Percentiles rank a stretch among this genome's conserved stretches.
phyloP scores from a whole-genome alignment of 768 basidiomycete genomes.

The Amanita muscaria region DNA sequence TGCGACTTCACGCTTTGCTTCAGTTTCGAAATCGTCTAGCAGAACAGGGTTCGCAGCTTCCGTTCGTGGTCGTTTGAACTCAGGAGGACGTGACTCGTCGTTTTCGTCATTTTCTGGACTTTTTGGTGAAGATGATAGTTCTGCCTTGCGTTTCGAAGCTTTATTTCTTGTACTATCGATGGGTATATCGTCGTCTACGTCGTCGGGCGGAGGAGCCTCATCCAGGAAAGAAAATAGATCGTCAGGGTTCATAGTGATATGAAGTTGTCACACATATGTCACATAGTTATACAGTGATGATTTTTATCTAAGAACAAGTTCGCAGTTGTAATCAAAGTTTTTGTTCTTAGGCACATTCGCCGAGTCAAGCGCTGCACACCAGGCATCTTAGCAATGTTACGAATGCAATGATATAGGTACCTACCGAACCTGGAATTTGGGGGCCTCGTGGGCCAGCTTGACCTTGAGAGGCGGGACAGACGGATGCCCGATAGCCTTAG shows the following conservation, averaged over 20 bases:
- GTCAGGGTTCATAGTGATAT: conserved; percentile 33
- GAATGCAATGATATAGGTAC: no score
- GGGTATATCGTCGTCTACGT: conserved; percentile 24
- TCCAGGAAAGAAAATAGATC: conserved; percentile 69
- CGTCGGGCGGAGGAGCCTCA: conserved; percentile 23
- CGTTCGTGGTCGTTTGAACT: conserved; percentile 51
- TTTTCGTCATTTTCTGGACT: not conserved
- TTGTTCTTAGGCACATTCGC: no score
- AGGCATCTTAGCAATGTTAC: no score
- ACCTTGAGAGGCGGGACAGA: conserved; percentile 50
- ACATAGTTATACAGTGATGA: no score
- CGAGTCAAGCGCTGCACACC: no score
- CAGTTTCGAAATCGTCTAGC: conserved; percentile 91
- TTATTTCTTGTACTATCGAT: conserved; percentile 9
- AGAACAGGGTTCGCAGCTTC: conserved; percentile 65
- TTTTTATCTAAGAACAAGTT: no score
- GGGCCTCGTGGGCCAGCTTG: conserved; percentile 49
- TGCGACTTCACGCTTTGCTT: conserved; percentile 86
- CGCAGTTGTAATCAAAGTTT: no score
- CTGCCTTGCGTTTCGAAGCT: conserved; percentile 5
- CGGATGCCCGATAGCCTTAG: conserved; percentile 58
- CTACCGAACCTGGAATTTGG: conserved; percentile 48
- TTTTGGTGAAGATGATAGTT: not conserved
- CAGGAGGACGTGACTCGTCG: conserved; percentile 14
- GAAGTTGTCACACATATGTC: conserved; percentile 19